Evolutionary conservation across 2,329 filamentous ascomycete species (phyloP).

Genomic region (Sarocladium strictum): DNA sequence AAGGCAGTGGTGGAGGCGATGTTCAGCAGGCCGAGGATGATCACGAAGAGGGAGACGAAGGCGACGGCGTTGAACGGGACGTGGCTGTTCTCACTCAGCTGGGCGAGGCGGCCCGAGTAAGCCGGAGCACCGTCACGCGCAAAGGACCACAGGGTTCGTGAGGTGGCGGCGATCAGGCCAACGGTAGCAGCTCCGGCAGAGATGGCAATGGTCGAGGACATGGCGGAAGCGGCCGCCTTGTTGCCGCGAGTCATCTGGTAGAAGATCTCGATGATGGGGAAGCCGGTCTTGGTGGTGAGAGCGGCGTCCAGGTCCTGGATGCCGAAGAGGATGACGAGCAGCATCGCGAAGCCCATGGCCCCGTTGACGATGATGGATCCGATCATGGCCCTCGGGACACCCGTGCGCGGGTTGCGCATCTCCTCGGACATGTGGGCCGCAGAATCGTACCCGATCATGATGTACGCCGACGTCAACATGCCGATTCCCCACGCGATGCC

Average conservation of each 20-base stretch:
- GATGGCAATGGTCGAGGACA: conserved; percentile 24
- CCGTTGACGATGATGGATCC: conserved; percentile 44
- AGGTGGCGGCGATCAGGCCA: background rate
- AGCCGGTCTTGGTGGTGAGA: conserved; percentile 38
- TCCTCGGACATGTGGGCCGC: conserved; percentile 37
- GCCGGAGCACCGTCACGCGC: background rate
- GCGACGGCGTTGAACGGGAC: background rate
- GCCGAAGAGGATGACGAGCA: conserved; percentile 18
- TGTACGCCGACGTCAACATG: conserved; percentile 33
- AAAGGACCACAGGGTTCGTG: background rate
- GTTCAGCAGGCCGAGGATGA: conserved; percentile 17
- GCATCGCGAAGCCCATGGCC: conserved; percentile 37
- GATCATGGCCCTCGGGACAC: conserved; percentile 46
- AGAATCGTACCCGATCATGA: conserved; percentile 25
- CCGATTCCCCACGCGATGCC: conserved; percentile 38
- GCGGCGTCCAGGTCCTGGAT: conserved; percentile 40
- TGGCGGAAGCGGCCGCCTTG: conserved; percentile 40
- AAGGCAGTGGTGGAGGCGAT: conserved; percentile 18
- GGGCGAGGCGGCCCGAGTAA: background rate
- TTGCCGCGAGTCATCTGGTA: conserved; percentile 43
- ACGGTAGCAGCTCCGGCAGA: background rate
- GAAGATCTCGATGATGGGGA: conserved; percentile 56
- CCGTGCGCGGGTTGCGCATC: conserved; percentile 39
- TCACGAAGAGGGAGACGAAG: conserved; percentile 6
- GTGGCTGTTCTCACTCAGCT: background rate